These are phyloP conservation scores for Extremus antarcticus DNA, from an alignment of 495 filamentous ascomycete genomes.

Conservation along the genomic window DNA sequence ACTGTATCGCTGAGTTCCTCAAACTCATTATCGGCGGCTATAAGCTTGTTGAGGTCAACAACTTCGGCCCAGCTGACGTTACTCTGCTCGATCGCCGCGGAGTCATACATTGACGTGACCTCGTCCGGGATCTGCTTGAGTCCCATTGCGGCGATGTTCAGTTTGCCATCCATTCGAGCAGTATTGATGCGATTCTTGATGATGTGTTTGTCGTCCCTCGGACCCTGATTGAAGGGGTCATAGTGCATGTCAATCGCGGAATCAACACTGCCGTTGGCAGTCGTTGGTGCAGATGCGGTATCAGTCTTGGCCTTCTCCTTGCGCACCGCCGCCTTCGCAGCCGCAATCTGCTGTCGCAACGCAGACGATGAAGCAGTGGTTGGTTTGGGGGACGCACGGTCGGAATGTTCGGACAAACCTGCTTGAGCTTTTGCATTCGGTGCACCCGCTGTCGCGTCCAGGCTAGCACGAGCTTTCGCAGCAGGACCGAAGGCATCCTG, in stretches of 20 bases:
- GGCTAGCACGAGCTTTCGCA: not conserved
- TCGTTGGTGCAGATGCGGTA: not conserved
- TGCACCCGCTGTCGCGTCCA: not conserved
- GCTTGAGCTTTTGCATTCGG: not conserved
- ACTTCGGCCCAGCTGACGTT: constrained; percentile 77
- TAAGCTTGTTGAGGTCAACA: constrained; percentile 80
- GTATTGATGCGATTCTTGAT: constrained; percentile 64
- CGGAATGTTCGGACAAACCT: not conserved
- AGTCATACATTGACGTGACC: constrained; percentile 81
- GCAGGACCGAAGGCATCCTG: constrained; percentile 46
- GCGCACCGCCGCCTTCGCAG: constrained; percentile 76
- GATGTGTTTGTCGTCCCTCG: constrained; percentile 38
- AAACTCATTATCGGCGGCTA: constrained; percentile 88
- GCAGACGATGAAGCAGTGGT: constrained; percentile 63
- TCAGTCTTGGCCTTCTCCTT: constrained; percentile 37
- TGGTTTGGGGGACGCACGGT: not conserved
- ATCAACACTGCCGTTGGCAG: not conserved
- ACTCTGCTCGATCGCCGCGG: constrained; percentile 34
- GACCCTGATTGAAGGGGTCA: constrained; percentile 31
- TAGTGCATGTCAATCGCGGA: constrained; percentile 24
- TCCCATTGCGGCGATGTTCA: constrained; percentile 83
- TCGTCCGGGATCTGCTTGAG: constrained; percentile 70
- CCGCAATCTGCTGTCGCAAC: constrained; percentile 82
- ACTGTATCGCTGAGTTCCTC: constrained; percentile 56
- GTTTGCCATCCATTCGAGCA: constrained; percentile 66